A percentile compares a stretch with the other conserved stretches of the same genome.
Conservation (phyloP, 768 basidiomycete species). For the Tricholoma saponaceum region DNA sequence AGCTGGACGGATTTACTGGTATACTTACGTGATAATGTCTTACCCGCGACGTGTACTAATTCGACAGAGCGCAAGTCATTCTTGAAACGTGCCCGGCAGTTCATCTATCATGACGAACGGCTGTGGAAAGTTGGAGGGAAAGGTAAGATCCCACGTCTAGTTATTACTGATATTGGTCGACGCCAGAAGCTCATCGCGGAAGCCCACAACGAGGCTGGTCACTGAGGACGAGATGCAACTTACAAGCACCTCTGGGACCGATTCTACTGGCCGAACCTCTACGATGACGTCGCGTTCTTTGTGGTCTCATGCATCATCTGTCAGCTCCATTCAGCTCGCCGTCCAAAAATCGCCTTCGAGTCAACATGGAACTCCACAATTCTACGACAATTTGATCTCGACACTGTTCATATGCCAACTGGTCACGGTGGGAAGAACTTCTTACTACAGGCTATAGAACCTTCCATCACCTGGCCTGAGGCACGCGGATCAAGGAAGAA, state of each 20-base stretch:
- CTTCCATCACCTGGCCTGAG: conserved; percentile 21
- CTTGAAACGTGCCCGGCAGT: conserved; percentile 3
- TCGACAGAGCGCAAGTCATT: background rate
- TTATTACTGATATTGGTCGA: conserved; percentile 13
- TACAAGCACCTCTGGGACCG: conserved; percentile 15
- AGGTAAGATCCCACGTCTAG: conserved; percentile 16
- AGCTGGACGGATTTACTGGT: conserved; percentile 13
- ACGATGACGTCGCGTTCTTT: conserved; percentile 22
- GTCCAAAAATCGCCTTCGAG: conserved; percentile 17
- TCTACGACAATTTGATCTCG: conserved; percentile 22
- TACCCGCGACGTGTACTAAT: background rate
- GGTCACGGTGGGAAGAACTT: conserved; percentile 13
- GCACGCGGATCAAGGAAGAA: conserved; percentile 25
- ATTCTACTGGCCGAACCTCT: conserved; percentile 33
- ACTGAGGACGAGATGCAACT: conserved; percentile 24
- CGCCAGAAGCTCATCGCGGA: conserved; percentile 14
- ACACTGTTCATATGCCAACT: conserved; percentile 26
- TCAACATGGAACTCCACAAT: conserved; percentile 13
- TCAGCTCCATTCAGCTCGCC: conserved; percentile 18
- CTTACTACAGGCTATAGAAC: conserved; percentile 18
- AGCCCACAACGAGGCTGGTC: conserved; percentile 25
- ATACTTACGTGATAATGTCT: background rate
- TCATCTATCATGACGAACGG: conserved; percentile 14
- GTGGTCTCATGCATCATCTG: no score
- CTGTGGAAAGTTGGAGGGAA: conserved; percentile 15